Percentiles rank a stretch among this genome's conserved stretches.
Conservation (phyloP, 2,329 filamentous ascomycete species). For the Colletotrichum viniferum region DNA sequence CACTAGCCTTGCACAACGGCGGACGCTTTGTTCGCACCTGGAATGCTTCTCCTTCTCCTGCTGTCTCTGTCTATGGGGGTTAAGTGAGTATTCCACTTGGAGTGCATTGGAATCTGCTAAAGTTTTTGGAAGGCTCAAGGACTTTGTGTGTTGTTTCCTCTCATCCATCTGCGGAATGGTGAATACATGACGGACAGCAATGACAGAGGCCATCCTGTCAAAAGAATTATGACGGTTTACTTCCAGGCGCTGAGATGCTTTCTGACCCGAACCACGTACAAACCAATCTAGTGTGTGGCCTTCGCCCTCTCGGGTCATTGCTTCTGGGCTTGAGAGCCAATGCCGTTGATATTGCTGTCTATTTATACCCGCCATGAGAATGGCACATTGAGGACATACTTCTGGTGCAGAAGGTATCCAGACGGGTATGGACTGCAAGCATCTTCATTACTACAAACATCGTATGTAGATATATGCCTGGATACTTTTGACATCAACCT, state of each 20-base stretch:
- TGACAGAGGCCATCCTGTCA: background rate
- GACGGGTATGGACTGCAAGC: background rate
- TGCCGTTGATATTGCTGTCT: background rate
- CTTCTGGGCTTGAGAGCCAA: background rate
- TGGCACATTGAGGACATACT: background rate
- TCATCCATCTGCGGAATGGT: fast-evolving
- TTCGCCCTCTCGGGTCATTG: too few relatives aligned
- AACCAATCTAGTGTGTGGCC: background rate
- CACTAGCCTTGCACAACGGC: too few relatives aligned
- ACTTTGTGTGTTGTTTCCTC: background rate
- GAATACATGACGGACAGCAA: fast-evolving
- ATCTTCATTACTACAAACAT: background rate
- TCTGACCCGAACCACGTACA: background rate
- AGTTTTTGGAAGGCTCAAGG: fast-evolving
- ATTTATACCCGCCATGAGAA: background rate
- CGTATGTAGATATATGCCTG: background rate
- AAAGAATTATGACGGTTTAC: fast-evolving
- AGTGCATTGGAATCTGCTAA: fast-evolving
- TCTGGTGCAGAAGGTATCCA: background rate
- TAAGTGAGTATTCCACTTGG: background rate
- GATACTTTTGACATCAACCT: background rate
- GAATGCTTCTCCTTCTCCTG: fast-evolving
- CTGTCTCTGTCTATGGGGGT: too few relatives aligned
- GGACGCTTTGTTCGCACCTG: too few relatives aligned
- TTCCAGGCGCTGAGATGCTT: background rate